Evolutionary conservation across 768 basidiomycete genomes (phyloP).

Genomic region (Phaffia australis): DNA sequence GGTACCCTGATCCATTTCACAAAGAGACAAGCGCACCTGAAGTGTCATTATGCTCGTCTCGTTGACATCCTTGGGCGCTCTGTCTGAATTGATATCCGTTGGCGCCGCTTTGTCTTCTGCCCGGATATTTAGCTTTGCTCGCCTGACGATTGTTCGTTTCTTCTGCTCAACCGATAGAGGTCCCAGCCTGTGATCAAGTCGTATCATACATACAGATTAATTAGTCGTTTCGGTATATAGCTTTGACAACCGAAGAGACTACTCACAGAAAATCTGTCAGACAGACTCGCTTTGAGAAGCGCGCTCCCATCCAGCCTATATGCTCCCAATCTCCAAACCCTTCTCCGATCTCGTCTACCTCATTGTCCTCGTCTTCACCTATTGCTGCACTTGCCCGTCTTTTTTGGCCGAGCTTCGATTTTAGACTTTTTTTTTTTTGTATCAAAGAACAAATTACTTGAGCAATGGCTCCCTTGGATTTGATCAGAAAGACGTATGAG

Average conservation of each 20-base stretch:
- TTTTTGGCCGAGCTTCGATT: slow-evolving; percentile 28
- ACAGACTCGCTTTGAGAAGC: slow-evolving; percentile 66
- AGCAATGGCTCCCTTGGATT: background rate
- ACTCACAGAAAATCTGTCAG: slow-evolving; percentile 80
- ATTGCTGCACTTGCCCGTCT: slow-evolving; percentile 15
- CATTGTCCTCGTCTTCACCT: slow-evolving; percentile 41
- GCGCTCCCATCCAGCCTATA: slow-evolving; percentile 72
- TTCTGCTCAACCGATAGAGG: slow-evolving; percentile 80
- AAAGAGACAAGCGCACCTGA: background rate
- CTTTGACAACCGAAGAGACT: background rate
- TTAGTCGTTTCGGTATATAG: background rate
- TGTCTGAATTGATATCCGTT: slow-evolving; percentile 44
- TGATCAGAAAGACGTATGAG: slow-evolving; percentile 42
- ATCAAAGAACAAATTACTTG: background rate
- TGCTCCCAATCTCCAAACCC: slow-evolving; percentile 60
- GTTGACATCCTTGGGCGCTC: slow-evolving; percentile 3
- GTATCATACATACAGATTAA: too few relatives aligned
- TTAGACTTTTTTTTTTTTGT: slow-evolving; percentile 27
- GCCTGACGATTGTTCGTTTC: slow-evolving; percentile 52
- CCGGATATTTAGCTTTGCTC: slow-evolving; percentile 61
- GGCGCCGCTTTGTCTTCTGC: slow-evolving; percentile 53
- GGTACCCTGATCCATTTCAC: background rate
- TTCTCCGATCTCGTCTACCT: slow-evolving; percentile 28
- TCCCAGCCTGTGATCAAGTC: slow-evolving; percentile 59
- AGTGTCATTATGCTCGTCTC: slow-evolving; percentile 1